Evolutionary conservation across 1,284 basidiomycete genomes (phyloP).

Genomic region (Boletus mariae): DNA sequence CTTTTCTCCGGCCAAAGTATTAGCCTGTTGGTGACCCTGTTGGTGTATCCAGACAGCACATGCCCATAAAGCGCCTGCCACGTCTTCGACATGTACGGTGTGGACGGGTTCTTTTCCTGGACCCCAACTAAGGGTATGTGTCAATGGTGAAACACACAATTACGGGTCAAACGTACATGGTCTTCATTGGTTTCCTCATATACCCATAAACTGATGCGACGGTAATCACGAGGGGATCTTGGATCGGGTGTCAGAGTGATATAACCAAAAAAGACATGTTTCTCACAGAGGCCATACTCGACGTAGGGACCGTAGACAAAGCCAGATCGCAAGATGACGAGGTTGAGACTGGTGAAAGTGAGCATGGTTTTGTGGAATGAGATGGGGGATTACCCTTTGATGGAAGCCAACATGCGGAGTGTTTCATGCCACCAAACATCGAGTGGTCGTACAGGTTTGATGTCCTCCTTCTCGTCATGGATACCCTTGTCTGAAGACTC

Average conservation of each 20-base stretch:
- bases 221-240: constrained; percentile 58
- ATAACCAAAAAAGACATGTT: constrained; percentile 7
- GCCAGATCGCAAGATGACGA: constrained; percentile 72
- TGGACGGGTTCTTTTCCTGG: constrained; percentile 78
- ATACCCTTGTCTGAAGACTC: constrained; percentile 66
- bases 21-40: constrained; percentile 59
- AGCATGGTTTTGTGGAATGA: constrained; percentile 5
- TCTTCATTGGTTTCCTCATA: constrained; percentile 84
- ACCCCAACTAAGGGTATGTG: constrained; percentile 50
- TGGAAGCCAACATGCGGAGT: constrained; percentile 69
- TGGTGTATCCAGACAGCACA: constrained; percentile 70
- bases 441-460: constrained; percentile 68
- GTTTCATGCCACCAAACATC: constrained; percentile 92
- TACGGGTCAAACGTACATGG: constrained; percentile 49
- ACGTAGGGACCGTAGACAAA: constrained; percentile 76
- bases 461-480: constrained; percentile 71
- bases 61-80: constrained; percentile 73
- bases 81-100: constrained; percentile 77
- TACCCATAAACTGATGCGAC: constrained; percentile 83
- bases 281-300: constrained; percentile 61
- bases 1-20: constrained; percentile 55
- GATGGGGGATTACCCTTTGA: constrained; percentile 50
- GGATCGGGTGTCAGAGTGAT: constrained; percentile 9
- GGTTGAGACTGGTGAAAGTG: constrained; percentile 57
- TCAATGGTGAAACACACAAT: constrained; percentile 1